phyloP scores from a whole-genome alignment of 257 asterid species.

The Fraxinus excelsior region DNA sequence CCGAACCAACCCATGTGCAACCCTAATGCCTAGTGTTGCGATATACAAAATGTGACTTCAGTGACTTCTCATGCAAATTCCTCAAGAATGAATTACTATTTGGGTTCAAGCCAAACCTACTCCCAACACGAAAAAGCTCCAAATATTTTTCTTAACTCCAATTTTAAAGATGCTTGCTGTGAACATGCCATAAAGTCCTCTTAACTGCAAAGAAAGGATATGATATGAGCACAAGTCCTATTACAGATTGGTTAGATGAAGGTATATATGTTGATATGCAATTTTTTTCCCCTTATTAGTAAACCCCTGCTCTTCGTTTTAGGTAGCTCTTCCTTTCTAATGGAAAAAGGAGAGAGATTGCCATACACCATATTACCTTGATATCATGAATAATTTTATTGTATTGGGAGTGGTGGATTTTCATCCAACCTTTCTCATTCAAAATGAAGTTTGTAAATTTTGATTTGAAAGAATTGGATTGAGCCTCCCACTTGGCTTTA shows the following conservation, averaged over 20 bases:
- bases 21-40: neutral
- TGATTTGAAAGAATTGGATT: neutral
- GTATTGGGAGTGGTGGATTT: too few relatives aligned
- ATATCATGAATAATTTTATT: neutral
- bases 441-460: neutral
- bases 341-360: neutral
- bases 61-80: neutral
- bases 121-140: neutral
- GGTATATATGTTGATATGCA: too few relatives aligned
- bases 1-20: too few relatives aligned
- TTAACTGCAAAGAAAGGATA: neutral
- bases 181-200: neutral
- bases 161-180: neutral
- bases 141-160: neutral
- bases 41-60: neutral
- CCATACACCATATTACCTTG: neutral
- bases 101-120: neutral
- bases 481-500: neutral
- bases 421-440: neutral
- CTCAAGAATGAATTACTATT: neutral
- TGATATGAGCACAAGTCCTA: too few relatives aligned
- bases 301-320: neutral
- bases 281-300: too few relatives aligned
- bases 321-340: neutral
- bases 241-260: too few relatives aligned